phyloP scores from a whole-genome alignment of 2,329 filamentous ascomycete species.

The Plenodomus biglobosus region DNA sequence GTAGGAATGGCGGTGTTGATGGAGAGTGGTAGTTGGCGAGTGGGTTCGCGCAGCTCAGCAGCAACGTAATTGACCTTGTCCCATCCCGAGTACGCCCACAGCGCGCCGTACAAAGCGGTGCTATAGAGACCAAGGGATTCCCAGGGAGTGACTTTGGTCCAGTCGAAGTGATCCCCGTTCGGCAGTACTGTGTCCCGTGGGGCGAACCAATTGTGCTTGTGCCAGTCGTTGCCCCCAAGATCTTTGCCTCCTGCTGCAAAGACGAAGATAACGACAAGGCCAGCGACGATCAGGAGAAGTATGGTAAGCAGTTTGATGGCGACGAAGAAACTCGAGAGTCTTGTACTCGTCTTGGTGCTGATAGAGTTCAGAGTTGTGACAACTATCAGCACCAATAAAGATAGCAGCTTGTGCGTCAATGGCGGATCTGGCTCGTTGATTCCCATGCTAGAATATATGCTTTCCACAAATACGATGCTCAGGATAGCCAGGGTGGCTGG shows the following conservation, averaged over 20 bases:
- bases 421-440: slow-evolving; percentile 58
- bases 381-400: slow-evolving; percentile 41
- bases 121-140: slow-evolving; percentile 63
- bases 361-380: slow-evolving; percentile 49
- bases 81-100: slow-evolving; percentile 44
- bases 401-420: slow-evolving; percentile 45
- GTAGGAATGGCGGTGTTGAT: slow-evolving; percentile 65
- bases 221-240: slow-evolving; percentile 39
- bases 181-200: slow-evolving; percentile 30
- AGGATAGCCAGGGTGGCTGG: slow-evolving; percentile 65
- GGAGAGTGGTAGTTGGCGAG: slow-evolving; percentile 57
- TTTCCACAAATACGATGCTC: slow-evolving; percentile 61
- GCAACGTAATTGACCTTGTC: slow-evolving; percentile 46
- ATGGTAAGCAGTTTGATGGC: slow-evolving; percentile 42
- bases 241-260: slow-evolving; percentile 32
- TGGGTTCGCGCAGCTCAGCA: slow-evolving; percentile 38
- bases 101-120: slow-evolving; percentile 52
- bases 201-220: slow-evolving; percentile 37
- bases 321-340: slow-evolving; percentile 44
- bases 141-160: slow-evolving; percentile 53
- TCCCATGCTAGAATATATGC: slow-evolving; percentile 53
- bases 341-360: slow-evolving; percentile 48
- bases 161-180: slow-evolving; percentile 38
- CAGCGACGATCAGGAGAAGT: slow-evolving; percentile 38
- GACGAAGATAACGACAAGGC: slow-evolving; percentile 37